Evolutionary conservation across 176 grass and related monocot species (phyloP).

Genomic region (Puya raimondii): DNA sequence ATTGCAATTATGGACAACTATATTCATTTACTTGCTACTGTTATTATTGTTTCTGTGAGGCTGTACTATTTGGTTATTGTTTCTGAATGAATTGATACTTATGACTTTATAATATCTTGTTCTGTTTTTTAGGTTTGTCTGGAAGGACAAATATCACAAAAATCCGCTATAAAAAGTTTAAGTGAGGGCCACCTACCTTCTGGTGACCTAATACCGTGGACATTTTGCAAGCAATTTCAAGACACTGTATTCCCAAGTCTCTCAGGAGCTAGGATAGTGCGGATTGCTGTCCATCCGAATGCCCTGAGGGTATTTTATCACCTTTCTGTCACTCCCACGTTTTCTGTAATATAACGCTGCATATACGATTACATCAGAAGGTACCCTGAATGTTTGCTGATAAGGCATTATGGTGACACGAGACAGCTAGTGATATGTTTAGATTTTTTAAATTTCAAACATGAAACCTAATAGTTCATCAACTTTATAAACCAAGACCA

Average conservation of each 20-base stretch:
- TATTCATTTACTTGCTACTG: too few species aligned
- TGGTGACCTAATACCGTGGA: slow-evolving; percentile 98
- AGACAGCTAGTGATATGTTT: too few species aligned
- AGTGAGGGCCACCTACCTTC: slow-evolving; percentile 62
- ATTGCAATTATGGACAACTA: too few species aligned
- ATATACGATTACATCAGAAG: too few species aligned
- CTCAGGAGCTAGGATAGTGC: slow-evolving; percentile 86
- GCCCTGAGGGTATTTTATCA: slow-evolving; percentile 51
- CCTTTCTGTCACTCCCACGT: background rate
- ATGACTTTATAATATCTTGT: slow-evolving; percentile 10
- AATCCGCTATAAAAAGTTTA: slow-evolving; percentile 85
- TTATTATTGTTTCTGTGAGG: too few species aligned
- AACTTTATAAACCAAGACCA: too few species aligned
- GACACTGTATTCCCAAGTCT: slow-evolving; percentile 91
- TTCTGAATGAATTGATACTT: too few species aligned
- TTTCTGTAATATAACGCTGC: background rate
- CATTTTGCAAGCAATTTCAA: slow-evolving; percentile 97
- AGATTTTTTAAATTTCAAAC: too few species aligned
- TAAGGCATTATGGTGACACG: too few species aligned
- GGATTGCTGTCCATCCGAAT: slow-evolving; percentile 91
- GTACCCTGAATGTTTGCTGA: too few species aligned
- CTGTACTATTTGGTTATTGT: too few species aligned
- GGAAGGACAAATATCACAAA: slow-evolving; percentile 89
- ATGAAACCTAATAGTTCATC: too few species aligned
- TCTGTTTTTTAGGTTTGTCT: slow-evolving; percentile 62